These are phyloP conservation scores for Meyerozyma athensensis DNA, from an alignment of 1,139 yeast genomes.

Conservation along the genomic window DNA sequence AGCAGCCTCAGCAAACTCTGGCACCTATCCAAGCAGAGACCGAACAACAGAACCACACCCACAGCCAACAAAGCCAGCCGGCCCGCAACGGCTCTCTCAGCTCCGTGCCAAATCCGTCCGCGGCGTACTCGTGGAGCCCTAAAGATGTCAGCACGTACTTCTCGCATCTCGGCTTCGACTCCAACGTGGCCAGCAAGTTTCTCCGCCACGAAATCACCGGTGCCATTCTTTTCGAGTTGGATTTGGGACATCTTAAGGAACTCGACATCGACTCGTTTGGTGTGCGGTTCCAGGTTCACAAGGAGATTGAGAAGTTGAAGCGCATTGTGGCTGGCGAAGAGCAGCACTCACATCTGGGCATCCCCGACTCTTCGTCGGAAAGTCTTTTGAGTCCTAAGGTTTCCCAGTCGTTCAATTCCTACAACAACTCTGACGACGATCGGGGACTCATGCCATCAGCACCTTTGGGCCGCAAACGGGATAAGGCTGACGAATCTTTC, in stretches of 20 bases:
- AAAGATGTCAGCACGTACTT: conserved; percentile 79
- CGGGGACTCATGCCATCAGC: background rate
- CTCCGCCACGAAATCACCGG: conserved; percentile 88
- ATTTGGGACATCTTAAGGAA: conserved; percentile 81
- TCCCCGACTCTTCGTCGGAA: background rate
- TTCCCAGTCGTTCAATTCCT: background rate
- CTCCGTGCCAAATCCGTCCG: conserved; percentile 29
- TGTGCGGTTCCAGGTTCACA: conserved; percentile 85
- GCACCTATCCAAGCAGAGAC: background rate
- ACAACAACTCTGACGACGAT: conserved; percentile 1
- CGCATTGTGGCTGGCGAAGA: conserved; percentile 15
- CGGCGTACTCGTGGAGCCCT: conserved; percentile 74
- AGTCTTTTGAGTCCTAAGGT: conserved; percentile 3
- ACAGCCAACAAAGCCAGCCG: background rate
- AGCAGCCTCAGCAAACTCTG: too few relatives aligned
- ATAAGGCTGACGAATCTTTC: conserved; percentile 20
- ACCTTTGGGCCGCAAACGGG: conserved; percentile 1
- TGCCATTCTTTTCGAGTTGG: conserved; percentile 75
- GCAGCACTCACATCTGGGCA: conserved; percentile 10
- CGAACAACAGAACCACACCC: background rate
- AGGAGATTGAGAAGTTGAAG: conserved; percentile 75
- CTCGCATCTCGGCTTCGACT: conserved; percentile 65
- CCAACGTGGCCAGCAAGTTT: conserved; percentile 70
- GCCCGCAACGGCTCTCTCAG: background rate
- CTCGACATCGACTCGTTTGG: conserved; percentile 91